phyloP scores from a whole-genome alignment of 805 yeast genomes.

The Nakazawaea sp. region DNA sequence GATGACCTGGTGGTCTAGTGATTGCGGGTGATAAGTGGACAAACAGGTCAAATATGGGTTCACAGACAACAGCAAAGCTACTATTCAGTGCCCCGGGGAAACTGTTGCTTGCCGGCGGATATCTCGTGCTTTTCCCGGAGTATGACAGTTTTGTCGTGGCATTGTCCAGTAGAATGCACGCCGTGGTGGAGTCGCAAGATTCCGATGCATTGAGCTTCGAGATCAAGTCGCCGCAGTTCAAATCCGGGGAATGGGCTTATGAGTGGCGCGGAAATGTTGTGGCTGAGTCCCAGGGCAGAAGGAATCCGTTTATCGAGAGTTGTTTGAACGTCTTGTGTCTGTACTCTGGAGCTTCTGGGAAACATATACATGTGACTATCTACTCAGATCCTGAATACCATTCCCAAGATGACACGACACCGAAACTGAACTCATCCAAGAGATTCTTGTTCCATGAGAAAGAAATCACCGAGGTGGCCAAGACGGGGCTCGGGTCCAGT shows the following conservation, averaged over 20 bases:
- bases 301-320: conserved; percentile 72
- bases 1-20: too few species aligned
- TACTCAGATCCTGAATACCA: conserved; percentile 89
- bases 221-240: conserved; percentile 74
- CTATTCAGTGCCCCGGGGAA: conserved; percentile 90
- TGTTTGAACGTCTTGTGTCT: conserved; percentile 21
- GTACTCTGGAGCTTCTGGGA: not conserved
- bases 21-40: too few species aligned
- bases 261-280: conserved; percentile 12
- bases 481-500: conserved; percentile 94
- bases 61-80: not conserved
- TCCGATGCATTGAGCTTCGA: conserved; percentile 23
- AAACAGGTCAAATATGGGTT: too few species aligned
- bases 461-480: conserved; percentile 68
- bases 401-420: conserved; percentile 49
- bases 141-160: conserved; percentile 81
- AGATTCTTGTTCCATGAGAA: conserved; percentile 53
- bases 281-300: conserved; percentile 12
- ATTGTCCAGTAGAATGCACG: conserved; percentile 84
- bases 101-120: conserved; percentile 92
- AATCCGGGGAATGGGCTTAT: conserved; percentile 70
- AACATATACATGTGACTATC: conserved; percentile 47
- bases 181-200: conserved; percentile 33
- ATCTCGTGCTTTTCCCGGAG: conserved; percentile 74
- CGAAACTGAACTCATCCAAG: conserved; percentile 26